Percentiles rank a stretch among this genome's conserved stretches.
Evolutionary conservation across 768 basidiomycete species (phyloP).

Genomic region (Lactarius sp.): DNA sequence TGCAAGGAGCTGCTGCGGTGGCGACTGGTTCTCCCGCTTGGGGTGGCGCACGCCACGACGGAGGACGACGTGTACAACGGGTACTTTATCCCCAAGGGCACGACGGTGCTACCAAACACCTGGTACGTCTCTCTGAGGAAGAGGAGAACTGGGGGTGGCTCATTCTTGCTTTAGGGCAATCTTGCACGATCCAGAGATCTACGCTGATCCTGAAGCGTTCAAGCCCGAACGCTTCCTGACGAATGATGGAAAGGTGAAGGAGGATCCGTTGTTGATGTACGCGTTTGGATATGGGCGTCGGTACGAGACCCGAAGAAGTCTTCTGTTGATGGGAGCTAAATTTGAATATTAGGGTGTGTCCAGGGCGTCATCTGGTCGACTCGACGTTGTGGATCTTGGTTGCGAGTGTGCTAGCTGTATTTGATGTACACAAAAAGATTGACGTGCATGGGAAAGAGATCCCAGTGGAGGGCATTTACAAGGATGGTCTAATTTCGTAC

Average conservation of each 20-base stretch:
- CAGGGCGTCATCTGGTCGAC: constrained; percentile 25
- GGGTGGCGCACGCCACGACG: constrained; percentile 14
- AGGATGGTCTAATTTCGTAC: constrained; percentile 1
- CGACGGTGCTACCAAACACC: constrained; percentile 12
- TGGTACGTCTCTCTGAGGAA: background rate
- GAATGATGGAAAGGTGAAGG: constrained; percentile 2
- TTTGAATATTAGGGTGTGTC: constrained; percentile 15
- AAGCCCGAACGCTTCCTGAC: constrained; percentile 20
- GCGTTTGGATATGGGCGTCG: constrained; percentile 16
- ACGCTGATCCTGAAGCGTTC: constrained; percentile 19
- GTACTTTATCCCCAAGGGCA: constrained; percentile 15
- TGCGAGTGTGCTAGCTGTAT: constrained; percentile 3
- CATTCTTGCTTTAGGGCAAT: constrained; percentile 21
- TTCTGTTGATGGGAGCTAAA: too few species aligned
- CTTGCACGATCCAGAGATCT: constrained; percentile 26
- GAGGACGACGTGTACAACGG: constrained; percentile 11
- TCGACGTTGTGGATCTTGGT: constrained; percentile 23
- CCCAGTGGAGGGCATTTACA: background rate
- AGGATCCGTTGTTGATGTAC: constrained; percentile 8
- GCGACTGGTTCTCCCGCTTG: constrained; percentile 14
- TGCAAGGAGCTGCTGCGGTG: constrained; percentile 15
- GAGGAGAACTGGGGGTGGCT: background rate
- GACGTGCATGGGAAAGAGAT: constrained; percentile 13
- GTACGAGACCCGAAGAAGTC: background rate
- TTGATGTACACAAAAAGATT: constrained; percentile 7